Percentiles rank a stretch among this genome's conserved stretches.
Conservation (phyloP, 2,329 filamentous ascomycete genomes). For the Fusarium mangiferae region DNA sequence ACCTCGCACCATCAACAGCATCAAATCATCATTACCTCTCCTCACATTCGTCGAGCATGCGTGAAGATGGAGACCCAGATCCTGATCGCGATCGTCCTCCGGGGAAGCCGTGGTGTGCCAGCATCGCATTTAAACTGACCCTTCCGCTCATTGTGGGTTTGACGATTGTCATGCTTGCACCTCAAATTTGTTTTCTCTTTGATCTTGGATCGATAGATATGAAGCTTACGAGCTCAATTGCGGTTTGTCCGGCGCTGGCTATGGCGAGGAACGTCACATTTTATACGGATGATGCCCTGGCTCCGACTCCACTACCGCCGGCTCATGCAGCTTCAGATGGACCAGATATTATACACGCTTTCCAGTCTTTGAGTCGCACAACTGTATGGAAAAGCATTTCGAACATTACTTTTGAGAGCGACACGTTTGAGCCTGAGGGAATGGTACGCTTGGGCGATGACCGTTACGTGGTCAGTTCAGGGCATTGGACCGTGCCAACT, state of each 20-base stretch:
- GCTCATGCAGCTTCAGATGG: conserved; percentile 49
- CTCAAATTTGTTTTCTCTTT: conserved; percentile 20
- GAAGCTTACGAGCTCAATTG: conserved; percentile 30
- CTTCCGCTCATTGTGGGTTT: conserved; percentile 29
- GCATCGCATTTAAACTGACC: conserved; percentile 24
- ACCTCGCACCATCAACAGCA: not conserved
- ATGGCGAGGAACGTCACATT: conserved; percentile 49
- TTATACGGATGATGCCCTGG: conserved; percentile 45
- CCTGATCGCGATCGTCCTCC: not conserved
- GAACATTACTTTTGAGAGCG: conserved; percentile 55
- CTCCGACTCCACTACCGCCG: conserved; percentile 49
- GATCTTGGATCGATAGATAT: conserved; percentile 15
- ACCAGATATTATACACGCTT: conserved; percentile 50
- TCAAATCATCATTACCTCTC: not conserved
- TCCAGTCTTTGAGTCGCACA: conserved; percentile 50
- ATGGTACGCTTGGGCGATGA: conserved; percentile 56
- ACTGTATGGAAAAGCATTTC: conserved; percentile 56
- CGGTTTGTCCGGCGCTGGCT: conserved; percentile 30
- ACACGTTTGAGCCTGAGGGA: conserved; percentile 61
- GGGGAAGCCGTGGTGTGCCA: conserved; percentile 19
- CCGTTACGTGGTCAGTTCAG: conserved; percentile 57
- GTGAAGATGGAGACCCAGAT: conserved; percentile 6
- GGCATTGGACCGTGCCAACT: conserved; percentile 55
- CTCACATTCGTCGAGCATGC: conserved; percentile 11
- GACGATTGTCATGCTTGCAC: conserved; percentile 28